Evolutionary conservation across 78 protist genomes (phyloP).

Genomic region (Emiliania huxleyi): DNA sequence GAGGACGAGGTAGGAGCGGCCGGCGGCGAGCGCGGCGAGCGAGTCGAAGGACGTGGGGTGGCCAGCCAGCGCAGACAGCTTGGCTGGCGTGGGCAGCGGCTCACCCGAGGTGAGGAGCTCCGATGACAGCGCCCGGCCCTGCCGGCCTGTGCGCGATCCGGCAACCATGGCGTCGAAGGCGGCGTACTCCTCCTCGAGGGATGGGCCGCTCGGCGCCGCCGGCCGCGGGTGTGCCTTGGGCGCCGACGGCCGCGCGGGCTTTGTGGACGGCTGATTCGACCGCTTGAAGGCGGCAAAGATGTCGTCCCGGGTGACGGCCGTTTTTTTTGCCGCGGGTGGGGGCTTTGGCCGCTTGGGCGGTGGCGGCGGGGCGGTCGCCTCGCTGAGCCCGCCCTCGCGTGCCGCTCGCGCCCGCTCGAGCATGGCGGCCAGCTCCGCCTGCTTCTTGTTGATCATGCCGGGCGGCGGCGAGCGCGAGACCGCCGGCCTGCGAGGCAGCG

Average conservation of each 20-base stretch:
- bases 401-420: neutral
- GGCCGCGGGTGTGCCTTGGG: neutral
- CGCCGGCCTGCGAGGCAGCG: no score
- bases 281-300: neutral
- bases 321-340: neutral
- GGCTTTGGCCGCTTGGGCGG: neutral
- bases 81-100: neutral
- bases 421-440: neutral
- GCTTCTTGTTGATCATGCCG: no score
- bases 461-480: no score
- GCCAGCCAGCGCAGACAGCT: neutral
- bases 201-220: neutral
- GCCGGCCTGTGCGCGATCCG: neutral
- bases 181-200: neutral
- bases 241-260: neutral
- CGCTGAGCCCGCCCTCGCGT: neutral
- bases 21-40: neutral
- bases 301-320: neutral
- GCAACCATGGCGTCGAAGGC: neutral
- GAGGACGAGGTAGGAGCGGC: neutral
- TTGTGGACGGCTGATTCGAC: neutral
- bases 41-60: neutral
- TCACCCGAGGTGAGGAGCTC: neutral
- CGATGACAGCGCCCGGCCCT: neutral
- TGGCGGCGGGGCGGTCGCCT: neutral